These are phyloP conservation scores for Trichoderma sp. DNA, from an alignment of 2,329 filamentous ascomycete species.

Conservation along the genomic window DNA sequence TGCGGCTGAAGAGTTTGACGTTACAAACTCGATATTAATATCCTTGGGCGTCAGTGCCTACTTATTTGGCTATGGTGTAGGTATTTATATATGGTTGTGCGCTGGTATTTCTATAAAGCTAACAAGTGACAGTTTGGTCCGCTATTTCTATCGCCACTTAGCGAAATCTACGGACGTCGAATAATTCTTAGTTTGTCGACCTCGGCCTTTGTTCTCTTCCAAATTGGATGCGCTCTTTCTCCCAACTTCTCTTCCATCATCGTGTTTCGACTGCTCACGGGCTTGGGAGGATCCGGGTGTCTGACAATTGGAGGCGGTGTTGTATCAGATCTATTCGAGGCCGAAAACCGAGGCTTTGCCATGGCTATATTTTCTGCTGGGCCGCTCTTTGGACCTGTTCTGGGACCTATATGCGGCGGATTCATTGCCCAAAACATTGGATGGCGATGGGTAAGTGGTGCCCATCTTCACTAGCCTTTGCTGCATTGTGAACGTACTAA, in stretches of 20 bases:
- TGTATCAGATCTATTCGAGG: conserved; percentile 56
- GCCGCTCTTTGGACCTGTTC: conserved; percentile 58
- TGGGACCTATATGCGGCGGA: conserved; percentile 52
- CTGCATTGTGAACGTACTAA: neutral
- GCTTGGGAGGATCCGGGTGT: conserved; percentile 58
- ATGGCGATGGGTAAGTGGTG: conserved; percentile 50
- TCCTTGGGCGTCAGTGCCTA: conserved; percentile 69
- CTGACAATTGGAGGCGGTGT: conserved; percentile 58
- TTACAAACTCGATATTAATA: conserved; percentile 52
- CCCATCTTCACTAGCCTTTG: neutral
- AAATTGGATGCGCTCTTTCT: conserved; percentile 64
- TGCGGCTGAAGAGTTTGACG: conserved; percentile 62
- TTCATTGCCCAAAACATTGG: conserved; percentile 52
- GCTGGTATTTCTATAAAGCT: neutral
- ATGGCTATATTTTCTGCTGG: conserved; percentile 57
- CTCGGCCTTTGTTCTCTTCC: conserved; percentile 62
- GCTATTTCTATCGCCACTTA: conserved; percentile 58
- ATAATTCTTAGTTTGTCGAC: conserved; percentile 59
- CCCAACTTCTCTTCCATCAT: conserved; percentile 56
- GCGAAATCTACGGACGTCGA: conserved; percentile 65
- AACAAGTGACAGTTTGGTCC: conserved; percentile 43
- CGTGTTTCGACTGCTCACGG: conserved; percentile 60
- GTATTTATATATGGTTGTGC: neutral
- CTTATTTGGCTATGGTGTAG: conserved; percentile 61
- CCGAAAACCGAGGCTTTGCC: conserved; percentile 49